A percentile compares a stretch with the other conserved stretches of the same genome.
Evolutionary conservation across 2,329 filamentous ascomycete genomes (phyloP).

Genomic region (Ramichloridium luteum): DNA sequence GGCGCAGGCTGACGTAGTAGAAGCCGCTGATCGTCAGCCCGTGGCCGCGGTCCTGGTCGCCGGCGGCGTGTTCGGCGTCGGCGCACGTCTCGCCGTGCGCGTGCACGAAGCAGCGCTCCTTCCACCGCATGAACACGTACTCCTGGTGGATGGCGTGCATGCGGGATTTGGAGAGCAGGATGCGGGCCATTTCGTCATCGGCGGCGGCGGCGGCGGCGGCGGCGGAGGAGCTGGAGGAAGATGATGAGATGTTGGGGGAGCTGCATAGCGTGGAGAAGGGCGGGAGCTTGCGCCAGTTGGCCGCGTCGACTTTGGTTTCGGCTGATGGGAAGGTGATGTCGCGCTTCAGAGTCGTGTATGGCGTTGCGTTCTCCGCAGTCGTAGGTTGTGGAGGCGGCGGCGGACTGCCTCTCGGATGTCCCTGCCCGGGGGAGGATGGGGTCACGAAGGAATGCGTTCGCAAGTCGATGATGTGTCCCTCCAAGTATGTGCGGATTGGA

Average conservation of each 20-base stretch:
- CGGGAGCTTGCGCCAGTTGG: conserved; percentile 38
- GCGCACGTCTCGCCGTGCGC: conserved; percentile 17
- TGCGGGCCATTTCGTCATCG: conserved; percentile 22
- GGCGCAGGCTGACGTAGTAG: conserved; percentile 40
- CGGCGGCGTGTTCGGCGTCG: conserved; percentile 11
- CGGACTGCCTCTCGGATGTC: conserved; percentile 1
- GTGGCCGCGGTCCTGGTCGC: conserved; percentile 25
- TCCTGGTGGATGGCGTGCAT: conserved; percentile 30
- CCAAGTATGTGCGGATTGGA: conserved; percentile 52
- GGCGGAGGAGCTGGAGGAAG: conserved; percentile 2
- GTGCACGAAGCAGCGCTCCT: conserved; percentile 39
- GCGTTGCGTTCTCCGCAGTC: conserved; percentile 9
- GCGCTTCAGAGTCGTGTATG: conserved; percentile 13
- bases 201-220: conserved; percentile 2
- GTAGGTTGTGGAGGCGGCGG: conserved; percentile 7
- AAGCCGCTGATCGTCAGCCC: conserved; percentile 44
- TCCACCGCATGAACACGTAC: conserved; percentile 47
- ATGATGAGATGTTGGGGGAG: too few species aligned
- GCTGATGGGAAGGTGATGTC: conserved; percentile 33
- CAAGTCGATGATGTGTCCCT: conserved; percentile 57
- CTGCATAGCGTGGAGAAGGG: conserved; percentile 28
- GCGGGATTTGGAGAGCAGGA: conserved; percentile 30
- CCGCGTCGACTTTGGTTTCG: conserved; percentile 32
- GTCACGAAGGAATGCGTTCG: conserved; percentile 40
- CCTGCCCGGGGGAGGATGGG: conserved; percentile 25